A percentile compares a stretch with the other conserved stretches of the same genome.
Conservation (phyloP, 805 yeast species). For the Lachancea waltii region DNA sequence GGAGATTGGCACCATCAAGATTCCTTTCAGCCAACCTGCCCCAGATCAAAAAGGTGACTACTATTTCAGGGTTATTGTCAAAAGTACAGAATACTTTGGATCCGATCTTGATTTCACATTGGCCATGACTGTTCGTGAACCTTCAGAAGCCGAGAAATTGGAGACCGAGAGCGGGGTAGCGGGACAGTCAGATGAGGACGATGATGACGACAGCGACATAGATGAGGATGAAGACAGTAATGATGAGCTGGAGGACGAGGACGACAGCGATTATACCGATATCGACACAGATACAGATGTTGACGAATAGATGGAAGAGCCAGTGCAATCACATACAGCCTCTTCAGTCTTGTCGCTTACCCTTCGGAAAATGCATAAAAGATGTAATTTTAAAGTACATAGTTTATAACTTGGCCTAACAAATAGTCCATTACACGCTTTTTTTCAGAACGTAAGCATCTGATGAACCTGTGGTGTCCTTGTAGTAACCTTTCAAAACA, state of each 20-base stretch:
- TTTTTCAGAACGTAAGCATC: constrained; percentile 21
- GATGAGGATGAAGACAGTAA: constrained; percentile 63
- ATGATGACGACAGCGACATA: constrained; percentile 38
- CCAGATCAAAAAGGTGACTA: constrained; percentile 64
- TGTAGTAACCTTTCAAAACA: constrained; percentile 39
- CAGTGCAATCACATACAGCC: background rate
- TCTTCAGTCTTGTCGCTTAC: too few species aligned
- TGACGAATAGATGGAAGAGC: constrained; percentile 21
- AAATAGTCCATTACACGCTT: constrained; percentile 3
- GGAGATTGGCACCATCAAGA: constrained; percentile 64
- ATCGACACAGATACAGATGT: constrained; percentile 34
- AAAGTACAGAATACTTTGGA: constrained; percentile 76
- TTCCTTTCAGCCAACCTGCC: constrained; percentile 67
- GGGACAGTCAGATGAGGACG: constrained; percentile 57
- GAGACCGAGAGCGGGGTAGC: constrained; percentile 46
- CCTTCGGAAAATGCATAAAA: constrained; percentile 7
- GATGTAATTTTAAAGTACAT: constrained; percentile 7
- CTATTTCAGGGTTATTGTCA: constrained; percentile 64
- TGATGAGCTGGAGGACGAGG: constrained; percentile 43
- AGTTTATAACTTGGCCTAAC: background rate
- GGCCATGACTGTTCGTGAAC: constrained; percentile 59
- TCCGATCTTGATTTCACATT: constrained; percentile 69
- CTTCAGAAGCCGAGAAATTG: constrained; percentile 30
- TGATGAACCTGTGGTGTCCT: constrained; percentile 18
- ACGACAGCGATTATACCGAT: constrained; percentile 30